phyloP scores from a whole-genome alignment of 371 early-diverging fungal species.

The Mucor circinelloides region DNA sequence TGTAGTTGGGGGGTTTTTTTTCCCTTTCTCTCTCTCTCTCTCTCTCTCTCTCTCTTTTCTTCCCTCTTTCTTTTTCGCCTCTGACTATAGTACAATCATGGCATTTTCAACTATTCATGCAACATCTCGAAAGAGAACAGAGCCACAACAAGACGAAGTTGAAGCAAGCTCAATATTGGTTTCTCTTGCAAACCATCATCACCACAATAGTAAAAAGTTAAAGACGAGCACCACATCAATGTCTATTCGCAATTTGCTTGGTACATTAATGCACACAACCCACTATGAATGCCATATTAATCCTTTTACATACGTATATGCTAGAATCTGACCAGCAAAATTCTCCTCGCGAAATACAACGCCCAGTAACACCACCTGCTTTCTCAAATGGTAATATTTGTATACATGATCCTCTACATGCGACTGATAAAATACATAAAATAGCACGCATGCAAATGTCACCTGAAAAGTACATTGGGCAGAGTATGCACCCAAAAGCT shows the following conservation, averaged over 20 bases:
- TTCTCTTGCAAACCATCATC: slow-evolving; percentile 32
- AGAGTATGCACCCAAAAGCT: neutral
- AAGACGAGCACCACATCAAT: slow-evolving; percentile 14
- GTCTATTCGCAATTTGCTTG: slow-evolving; percentile 43
- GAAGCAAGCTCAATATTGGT: slow-evolving; percentile 48
- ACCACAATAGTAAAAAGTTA: neutral
- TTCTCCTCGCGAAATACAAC: neutral
- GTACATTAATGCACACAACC: too few relatives aligned
- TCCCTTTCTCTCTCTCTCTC: neutral
- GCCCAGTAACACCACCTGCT: neutral
- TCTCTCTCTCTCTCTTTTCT: neutral
- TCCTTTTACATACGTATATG: neutral
- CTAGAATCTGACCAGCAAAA: neutral
- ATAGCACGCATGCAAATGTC: neutral
- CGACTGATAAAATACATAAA: neutral
- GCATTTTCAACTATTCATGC: neutral
- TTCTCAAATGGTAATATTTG: neutral
- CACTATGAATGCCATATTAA: neutral
- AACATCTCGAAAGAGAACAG: neutral
- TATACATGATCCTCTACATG: neutral
- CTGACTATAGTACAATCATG: neutral
- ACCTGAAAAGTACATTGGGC: neutral
- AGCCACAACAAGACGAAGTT: slow-evolving; percentile 25
- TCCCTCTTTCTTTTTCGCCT: neutral
- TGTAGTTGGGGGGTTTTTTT: neutral